phyloP scores from a whole-genome alignment of 1,284 basidiomycete species.

The Clitocybe nebularis region DNA sequence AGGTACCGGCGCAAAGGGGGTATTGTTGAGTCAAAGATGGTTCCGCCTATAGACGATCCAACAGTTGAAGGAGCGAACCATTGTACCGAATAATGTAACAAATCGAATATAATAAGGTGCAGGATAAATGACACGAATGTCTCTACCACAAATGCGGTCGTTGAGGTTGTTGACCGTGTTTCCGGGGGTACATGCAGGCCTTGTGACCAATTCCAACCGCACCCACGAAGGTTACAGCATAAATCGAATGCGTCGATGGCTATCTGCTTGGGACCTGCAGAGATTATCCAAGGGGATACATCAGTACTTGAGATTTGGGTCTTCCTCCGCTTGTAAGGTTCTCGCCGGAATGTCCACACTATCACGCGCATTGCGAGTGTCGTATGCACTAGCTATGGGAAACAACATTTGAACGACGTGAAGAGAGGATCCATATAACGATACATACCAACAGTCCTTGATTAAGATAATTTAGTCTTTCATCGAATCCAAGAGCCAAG shows the following conservation, averaged over 20 bases:
- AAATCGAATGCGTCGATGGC: conserved; percentile 45
- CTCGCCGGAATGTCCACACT: conserved; percentile 31
- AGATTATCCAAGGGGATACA: conserved; percentile 1
- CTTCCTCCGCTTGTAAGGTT: conserved; percentile 26
- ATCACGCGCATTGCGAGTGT: conserved; percentile 29
- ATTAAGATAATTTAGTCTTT: conserved; percentile 33
- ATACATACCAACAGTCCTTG: conserved; percentile 32
- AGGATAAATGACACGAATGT: conserved; percentile 30
- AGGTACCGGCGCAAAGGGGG: conserved; percentile 38
- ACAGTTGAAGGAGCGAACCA: conserved; percentile 31
- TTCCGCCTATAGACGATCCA: conserved; percentile 36
- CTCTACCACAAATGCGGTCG: conserved; percentile 31
- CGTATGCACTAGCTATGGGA: conserved; percentile 28
- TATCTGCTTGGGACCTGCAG: conserved; percentile 9
- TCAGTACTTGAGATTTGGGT: conserved; percentile 8
- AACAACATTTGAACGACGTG: background rate
- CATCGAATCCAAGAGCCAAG: conserved; percentile 28
- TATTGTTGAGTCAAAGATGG: conserved; percentile 47
- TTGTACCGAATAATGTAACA: conserved; percentile 37
- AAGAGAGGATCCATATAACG: conserved; percentile 3
- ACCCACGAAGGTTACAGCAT: conserved; percentile 41
- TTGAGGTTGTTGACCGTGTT: conserved; percentile 33
- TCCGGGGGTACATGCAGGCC: conserved; percentile 39
- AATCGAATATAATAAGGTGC: conserved; percentile 38
- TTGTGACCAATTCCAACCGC: conserved; percentile 52